Percentiles rank a stretch among this genome's conserved stretches.
Conservation (phyloP, 441 rosid genomes). For the Eruca vesicaria region DNA sequence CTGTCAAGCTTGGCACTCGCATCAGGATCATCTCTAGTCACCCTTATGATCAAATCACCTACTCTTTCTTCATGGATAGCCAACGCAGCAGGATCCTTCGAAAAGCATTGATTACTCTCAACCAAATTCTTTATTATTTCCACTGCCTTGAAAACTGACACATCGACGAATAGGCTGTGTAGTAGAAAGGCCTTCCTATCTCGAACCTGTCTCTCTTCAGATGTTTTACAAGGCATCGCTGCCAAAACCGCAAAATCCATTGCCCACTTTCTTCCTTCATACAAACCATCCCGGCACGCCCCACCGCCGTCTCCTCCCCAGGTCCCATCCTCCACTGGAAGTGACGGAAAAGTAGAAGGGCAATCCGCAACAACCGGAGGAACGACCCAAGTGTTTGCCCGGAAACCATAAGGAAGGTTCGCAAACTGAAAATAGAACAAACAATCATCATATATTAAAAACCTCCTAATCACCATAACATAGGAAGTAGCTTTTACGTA, state of each 20-base stretch:
- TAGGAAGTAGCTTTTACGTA: conserved; percentile 26
- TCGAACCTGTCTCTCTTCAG: conserved; percentile 84
- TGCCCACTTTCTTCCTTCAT: conserved; percentile 65
- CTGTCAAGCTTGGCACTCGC: conserved; percentile 66
- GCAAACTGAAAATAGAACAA: conserved; percentile 56
- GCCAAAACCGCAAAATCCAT: conserved; percentile 75
- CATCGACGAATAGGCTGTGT: conserved; percentile 71
- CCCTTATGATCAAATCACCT: conserved; percentile 61
- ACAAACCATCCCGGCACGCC: conserved; percentile 55
- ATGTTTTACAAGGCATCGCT: conserved; percentile 81
- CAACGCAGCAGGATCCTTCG: conserved; percentile 38
- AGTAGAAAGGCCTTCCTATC: conserved; percentile 78
- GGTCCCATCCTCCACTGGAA: conserved; percentile 73
- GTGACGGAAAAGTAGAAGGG: conserved; percentile 59
- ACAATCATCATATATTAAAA: not conserved
- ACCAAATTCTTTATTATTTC: conserved; percentile 47
- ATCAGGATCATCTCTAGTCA: conserved; percentile 62
- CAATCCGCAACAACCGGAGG: conserved; percentile 73
- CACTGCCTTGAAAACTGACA: conserved; percentile 68
- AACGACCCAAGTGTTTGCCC: conserved; percentile 83
- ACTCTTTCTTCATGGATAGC: conserved; percentile 48
- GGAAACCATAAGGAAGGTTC: conserved; percentile 78
- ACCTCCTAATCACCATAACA: conserved; percentile 6
- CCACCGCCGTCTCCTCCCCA: conserved; percentile 89
- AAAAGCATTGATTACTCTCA: conserved; percentile 40